Conservation (phyloP, 2,329 filamentous ascomycete genomes). For the Trichoderma sp. region DNA sequence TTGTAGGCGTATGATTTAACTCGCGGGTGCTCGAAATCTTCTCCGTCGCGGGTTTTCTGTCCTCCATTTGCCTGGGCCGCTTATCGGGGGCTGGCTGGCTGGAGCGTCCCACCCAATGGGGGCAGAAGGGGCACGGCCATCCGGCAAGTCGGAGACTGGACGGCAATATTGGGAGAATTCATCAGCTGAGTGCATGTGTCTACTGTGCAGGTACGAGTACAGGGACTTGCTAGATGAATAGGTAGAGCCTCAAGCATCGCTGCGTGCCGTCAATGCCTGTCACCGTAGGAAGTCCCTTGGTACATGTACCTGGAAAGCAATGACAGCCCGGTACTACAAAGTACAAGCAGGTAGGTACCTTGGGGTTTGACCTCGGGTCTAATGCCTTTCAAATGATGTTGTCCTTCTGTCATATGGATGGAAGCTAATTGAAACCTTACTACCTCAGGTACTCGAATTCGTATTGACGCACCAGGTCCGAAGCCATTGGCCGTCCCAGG, state of each 20-base stretch:
- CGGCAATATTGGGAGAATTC: background rate
- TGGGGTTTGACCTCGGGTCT: too few species aligned
- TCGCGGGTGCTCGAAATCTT: too few species aligned
- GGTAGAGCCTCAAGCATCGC: background rate
- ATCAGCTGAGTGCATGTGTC: background rate
- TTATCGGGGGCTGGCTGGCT: slow-evolving; percentile 6
- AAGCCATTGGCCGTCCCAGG: background rate
- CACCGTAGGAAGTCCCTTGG: too few species aligned
- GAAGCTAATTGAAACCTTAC: background rate
- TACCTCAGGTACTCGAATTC: background rate
- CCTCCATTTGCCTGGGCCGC: background rate
- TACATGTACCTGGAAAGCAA: too few species aligned
- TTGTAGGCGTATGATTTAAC: too few species aligned
- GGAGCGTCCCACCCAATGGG: background rate
- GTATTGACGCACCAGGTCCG: background rate
- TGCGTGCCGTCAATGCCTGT: background rate
- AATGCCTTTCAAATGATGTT: background rate
- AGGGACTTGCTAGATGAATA: background rate
- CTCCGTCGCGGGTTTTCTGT: too few species aligned
- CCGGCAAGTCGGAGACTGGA: slow-evolving; percentile 2
- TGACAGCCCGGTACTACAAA: too few species aligned
- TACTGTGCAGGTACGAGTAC: background rate
- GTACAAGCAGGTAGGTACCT: too few species aligned
- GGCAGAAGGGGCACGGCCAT: background rate
- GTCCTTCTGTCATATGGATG: background rate